phyloP scores from a whole-genome alignment of 192 early-diverging fungal species.

The Backusella macrospora region DNA sequence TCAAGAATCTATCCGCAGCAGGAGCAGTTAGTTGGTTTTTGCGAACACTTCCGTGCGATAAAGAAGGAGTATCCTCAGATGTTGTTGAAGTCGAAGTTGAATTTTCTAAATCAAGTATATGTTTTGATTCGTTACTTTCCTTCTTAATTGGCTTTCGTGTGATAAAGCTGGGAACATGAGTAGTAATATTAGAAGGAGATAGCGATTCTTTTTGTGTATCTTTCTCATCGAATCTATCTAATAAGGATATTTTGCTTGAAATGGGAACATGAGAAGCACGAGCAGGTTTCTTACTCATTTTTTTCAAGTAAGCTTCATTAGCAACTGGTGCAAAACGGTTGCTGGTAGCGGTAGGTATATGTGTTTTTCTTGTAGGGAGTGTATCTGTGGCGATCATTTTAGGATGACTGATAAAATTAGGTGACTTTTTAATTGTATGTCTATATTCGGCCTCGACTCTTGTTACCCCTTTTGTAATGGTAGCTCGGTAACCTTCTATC shows the following conservation, averaged over 20 bases:
- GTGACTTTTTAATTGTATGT: background rate
- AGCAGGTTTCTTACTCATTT: background rate
- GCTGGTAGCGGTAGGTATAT: conserved; percentile 5
- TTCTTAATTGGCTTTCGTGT: conserved; percentile 15
- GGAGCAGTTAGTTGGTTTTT: conserved; percentile 8
- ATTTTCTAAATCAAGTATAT: background rate
- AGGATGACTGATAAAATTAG: background rate
- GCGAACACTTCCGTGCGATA: conserved; percentile 3
- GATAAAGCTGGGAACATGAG: conserved; percentile 1
- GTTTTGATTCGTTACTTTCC: background rate
- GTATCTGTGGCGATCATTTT: background rate
- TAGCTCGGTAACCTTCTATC: conserved; percentile 32
- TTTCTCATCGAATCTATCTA: background rate
- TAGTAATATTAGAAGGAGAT: background rate
- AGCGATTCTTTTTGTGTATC: background rate
- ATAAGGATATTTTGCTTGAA: background rate
- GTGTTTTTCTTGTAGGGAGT: conserved; percentile 6
- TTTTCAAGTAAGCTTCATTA: background rate
- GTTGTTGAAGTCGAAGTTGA: background rate
- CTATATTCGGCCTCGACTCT: background rate
- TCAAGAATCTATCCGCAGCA: conserved; percentile 7
- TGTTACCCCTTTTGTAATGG: background rate
- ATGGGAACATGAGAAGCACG: background rate
- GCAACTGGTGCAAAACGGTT: conserved; percentile 13
- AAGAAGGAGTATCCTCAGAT: background rate